Evolutionary conservation across 2,329 filamentous ascomycete genomes (phyloP).

Genomic region (Aspergillus hiratsukae): DNA sequence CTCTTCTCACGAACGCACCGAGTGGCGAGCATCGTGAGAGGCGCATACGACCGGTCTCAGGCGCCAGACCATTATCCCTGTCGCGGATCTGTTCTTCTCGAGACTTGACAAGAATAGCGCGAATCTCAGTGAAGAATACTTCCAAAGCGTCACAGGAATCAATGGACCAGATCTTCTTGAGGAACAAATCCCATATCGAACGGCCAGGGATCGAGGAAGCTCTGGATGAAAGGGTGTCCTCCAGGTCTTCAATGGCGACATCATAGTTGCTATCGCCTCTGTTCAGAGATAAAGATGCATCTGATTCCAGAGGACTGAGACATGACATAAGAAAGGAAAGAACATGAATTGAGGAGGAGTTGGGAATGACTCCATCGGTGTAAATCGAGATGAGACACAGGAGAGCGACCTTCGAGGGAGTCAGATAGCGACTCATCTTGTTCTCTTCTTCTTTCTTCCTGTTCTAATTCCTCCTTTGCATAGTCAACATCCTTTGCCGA

Average conservation of each 20-base stretch:
- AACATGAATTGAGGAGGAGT: conserved; percentile 66
- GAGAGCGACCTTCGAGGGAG: conserved; percentile 81
- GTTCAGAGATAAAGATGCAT: conserved; percentile 15
- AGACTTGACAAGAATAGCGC: conserved; percentile 56
- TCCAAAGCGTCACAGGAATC: conserved; percentile 78
- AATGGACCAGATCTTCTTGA: conserved; percentile 77
- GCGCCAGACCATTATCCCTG: conserved; percentile 49
- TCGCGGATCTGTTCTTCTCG: conserved; percentile 57
- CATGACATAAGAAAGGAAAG: conserved; percentile 75
- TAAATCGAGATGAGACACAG: conserved; percentile 80
- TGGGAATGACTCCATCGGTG: conserved; percentile 64
- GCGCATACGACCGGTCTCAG: conserved; percentile 51
- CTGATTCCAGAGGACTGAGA: conserved; percentile 47
- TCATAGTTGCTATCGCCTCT: conserved; percentile 28
- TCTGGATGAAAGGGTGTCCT: conserved; percentile 43
- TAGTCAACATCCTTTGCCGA: background rate
- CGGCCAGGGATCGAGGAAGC: conserved; percentile 62
- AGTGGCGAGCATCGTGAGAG: conserved; percentile 72
- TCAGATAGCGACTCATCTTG: conserved; percentile 74
- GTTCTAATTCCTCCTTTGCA: background rate
- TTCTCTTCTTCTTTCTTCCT: background rate
- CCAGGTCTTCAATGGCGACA: conserved; percentile 43
- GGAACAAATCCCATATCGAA: conserved; percentile 81
- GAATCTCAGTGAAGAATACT: conserved; percentile 63
- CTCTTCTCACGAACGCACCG: conserved; percentile 72